These are phyloP conservation scores for Syzygium oleosum DNA, from an alignment of 345 rosid genomes.

Conservation along the genomic window DNA sequence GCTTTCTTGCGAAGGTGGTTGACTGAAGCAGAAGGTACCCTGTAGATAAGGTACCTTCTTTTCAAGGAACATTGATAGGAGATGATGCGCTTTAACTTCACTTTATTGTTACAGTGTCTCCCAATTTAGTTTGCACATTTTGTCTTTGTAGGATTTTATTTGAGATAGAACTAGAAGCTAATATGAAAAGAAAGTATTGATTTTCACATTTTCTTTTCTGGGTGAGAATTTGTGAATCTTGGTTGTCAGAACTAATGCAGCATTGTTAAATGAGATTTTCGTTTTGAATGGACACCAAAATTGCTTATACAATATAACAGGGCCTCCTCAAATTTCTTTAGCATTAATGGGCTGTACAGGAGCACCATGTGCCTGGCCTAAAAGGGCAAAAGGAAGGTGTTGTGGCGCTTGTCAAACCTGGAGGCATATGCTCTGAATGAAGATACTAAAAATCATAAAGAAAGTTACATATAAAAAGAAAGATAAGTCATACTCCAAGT, in stretches of 20 bases:
- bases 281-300: not conserved
- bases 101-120: not conserved
- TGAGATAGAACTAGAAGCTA: not conserved
- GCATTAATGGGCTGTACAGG: not conserved
- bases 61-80: constrained; percentile 5
- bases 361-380: not conserved
- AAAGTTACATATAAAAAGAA: not conserved
- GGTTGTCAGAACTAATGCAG: not conserved
- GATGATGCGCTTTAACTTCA: not conserved
- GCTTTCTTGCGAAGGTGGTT: constrained; percentile 39
- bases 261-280: not conserved
- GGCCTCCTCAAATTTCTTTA: not conserved
- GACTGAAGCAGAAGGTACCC: constrained; percentile 6
- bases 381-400: not conserved
- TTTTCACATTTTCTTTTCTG: not conserved
- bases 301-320: not conserved
- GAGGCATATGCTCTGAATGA: not conserved
- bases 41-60: constrained; percentile 27
- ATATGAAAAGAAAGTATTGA: not conserved
- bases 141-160: not conserved
- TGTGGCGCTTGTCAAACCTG: not conserved
- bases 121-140: not conserved
- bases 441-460: not conserved
- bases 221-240: not conserved
- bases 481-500: not conserved